Conservation (phyloP, 1,284 basidiomycete genomes). For the Ceratobasidium sp. region DNA sequence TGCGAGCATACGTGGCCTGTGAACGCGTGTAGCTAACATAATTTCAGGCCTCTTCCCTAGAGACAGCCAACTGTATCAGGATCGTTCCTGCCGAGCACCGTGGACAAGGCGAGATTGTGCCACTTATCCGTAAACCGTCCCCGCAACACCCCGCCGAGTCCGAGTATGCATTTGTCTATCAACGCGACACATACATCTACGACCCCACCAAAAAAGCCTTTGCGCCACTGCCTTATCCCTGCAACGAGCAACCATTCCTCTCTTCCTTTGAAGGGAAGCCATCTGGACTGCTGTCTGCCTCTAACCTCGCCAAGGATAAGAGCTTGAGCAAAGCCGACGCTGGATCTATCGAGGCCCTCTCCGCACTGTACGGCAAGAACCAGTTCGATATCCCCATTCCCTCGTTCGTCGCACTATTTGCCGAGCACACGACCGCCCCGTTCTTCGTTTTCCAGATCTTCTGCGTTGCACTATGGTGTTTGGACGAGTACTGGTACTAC, state of each 20-base stretch:
- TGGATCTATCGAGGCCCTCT: constrained; percentile 61
- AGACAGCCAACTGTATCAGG: constrained; percentile 83
- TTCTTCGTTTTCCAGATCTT: constrained; percentile 98
- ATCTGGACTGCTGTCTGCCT: constrained; percentile 56
- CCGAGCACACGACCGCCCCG: constrained; percentile 91
- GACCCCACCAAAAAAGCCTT: constrained; percentile 73
- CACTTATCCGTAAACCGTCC: constrained; percentile 68
- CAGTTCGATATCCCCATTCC: constrained; percentile 96
- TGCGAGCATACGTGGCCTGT: constrained; percentile 21
- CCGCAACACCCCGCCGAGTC: constrained; percentile 48
- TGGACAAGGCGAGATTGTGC: constrained; percentile 91
- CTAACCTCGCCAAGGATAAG: constrained; percentile 5
- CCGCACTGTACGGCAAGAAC: constrained; percentile 83
- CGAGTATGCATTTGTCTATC: constrained; percentile 92
- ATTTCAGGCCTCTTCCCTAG: constrained; percentile 69
- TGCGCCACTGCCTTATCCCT: constrained; percentile 89
- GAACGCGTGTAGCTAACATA: constrained; percentile 31
- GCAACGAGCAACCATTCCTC: constrained; percentile 76
- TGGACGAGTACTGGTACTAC: constrained; percentile 99
- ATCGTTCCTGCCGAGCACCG: constrained; percentile 87
- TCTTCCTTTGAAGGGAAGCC: constrained; percentile 72
- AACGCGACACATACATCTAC: constrained; percentile 93
- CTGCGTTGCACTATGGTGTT: constrained; percentile 93
- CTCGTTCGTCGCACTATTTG: constrained; percentile 87
- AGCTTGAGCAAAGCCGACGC: constrained; percentile 51